These are phyloP conservation scores for Carex kokanica DNA, from an alignment of 176 grass and related monocot genomes.

Conservation along the genomic window DNA sequence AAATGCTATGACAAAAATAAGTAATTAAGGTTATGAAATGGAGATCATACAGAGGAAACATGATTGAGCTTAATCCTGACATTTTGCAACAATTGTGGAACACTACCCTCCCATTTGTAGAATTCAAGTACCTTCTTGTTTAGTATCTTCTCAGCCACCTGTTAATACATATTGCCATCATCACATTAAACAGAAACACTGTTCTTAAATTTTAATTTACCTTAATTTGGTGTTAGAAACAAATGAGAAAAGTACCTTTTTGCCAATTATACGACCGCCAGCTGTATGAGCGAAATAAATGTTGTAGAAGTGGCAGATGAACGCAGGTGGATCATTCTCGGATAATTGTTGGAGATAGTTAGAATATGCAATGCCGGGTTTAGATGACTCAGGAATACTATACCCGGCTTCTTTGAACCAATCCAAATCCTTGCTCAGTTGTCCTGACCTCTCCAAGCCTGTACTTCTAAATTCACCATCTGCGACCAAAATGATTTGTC, in stretches of 20 bases:
- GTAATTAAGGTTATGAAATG: neutral
- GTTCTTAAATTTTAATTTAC: neutral
- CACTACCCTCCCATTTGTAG: conserved; percentile 77
- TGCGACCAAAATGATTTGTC: conserved; percentile 26
- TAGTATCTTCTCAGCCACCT: conserved; percentile 89
- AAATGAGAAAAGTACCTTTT: conserved; percentile 38
- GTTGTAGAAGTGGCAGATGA: conserved; percentile 93
- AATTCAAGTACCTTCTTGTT: conserved; percentile 85
- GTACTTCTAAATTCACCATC: conserved; percentile 76
- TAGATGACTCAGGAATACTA: conserved; percentile 60
- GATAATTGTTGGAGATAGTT: conserved; percentile 63
- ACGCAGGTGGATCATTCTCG: conserved; percentile 69
- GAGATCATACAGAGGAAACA: conserved; percentile 49
- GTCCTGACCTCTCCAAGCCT: conserved; percentile 77
- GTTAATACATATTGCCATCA: neutral
- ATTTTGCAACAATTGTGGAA: conserved; percentile 71
- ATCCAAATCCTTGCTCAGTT: conserved; percentile 74
- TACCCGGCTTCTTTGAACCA: conserved; percentile 68
- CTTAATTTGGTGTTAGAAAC: neutral
- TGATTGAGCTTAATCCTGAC: conserved; percentile 65
- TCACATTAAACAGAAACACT: neutral
- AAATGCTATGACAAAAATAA: neutral
- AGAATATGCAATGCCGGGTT: conserved; percentile 54
- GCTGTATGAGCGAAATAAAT: conserved; percentile 92
- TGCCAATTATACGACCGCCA: conserved; percentile 86